Conservation (phyloP, 2,329 filamentous ascomycete genomes). For the Didymella pomorum region DNA sequence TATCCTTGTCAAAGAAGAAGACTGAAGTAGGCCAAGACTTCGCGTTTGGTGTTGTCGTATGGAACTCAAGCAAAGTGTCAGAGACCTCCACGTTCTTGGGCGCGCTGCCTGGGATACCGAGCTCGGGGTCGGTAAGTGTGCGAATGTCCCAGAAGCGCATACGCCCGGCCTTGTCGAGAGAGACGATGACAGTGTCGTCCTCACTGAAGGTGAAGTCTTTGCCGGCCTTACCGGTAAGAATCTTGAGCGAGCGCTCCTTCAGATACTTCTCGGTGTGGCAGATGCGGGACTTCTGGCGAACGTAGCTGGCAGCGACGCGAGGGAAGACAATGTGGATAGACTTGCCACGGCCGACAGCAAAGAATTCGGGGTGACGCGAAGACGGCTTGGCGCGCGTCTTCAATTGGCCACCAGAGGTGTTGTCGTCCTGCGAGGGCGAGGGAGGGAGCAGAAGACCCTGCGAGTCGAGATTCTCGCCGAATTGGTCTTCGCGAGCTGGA, state of each 20-base stretch:
- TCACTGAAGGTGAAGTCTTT: slow-evolving; percentile 99
- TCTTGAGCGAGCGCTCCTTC: slow-evolving; percentile 86
- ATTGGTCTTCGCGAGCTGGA: slow-evolving; percentile 60
- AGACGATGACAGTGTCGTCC: slow-evolving; percentile 92
- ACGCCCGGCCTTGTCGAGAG: slow-evolving; percentile 93
- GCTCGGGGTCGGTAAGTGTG: slow-evolving; percentile 67
- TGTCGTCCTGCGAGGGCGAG: slow-evolving; percentile 84
- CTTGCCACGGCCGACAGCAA: slow-evolving; percentile 94
- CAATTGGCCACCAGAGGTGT: slow-evolving; percentile 87
- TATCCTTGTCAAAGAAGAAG: slow-evolving; percentile 93
- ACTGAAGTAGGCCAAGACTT: slow-evolving; percentile 98
- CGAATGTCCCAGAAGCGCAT: slow-evolving; percentile 99
- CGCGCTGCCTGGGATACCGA: slow-evolving; percentile 53
- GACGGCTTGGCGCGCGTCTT: slow-evolving; percentile 95
- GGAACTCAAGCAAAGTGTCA: slow-evolving; percentile 84
- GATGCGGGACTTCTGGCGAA: slow-evolving; percentile 61
- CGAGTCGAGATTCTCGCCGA: slow-evolving; percentile 80
- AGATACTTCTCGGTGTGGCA: slow-evolving; percentile 90
- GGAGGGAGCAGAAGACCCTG: slow-evolving; percentile 91
- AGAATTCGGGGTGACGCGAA: slow-evolving; percentile 88
- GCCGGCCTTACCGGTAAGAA: slow-evolving; percentile 95
- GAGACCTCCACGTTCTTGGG: slow-evolving; percentile 75
- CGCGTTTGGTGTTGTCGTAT: slow-evolving; percentile 84
- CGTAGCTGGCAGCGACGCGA: slow-evolving; percentile 62
- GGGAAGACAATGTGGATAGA: slow-evolving; percentile 88